phyloP scores from a whole-genome alignment of 148 eudicot genomes.

The Vaccinium vitisidaea region DNA sequence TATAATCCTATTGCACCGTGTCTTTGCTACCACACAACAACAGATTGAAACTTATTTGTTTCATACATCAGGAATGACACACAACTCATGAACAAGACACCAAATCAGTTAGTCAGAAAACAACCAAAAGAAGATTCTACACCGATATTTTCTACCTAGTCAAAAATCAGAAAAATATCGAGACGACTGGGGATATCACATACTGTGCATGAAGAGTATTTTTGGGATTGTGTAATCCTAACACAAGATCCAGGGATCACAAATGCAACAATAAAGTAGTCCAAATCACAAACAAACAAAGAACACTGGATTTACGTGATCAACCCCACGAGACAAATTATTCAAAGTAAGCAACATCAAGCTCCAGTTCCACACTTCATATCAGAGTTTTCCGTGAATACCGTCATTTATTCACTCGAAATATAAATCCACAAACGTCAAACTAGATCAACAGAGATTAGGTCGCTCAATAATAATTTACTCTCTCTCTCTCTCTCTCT shows the following conservation, averaged over 20 bases:
- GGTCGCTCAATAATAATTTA: not conserved
- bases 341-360: not conserved
- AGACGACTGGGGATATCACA: not conserved
- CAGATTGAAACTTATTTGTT: constrained; percentile 1
- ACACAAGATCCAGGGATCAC: not conserved
- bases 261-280: not conserved
- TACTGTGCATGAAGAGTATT: not conserved
- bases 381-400: not conserved
- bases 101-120: not conserved
- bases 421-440: not conserved
- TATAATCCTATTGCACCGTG: not conserved
- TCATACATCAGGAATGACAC: not conserved
- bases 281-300: not conserved
- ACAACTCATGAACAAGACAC: not conserved
- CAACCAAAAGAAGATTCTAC: not conserved
- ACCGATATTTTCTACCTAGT: not conserved
- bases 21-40: not conserved
- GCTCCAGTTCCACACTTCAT: not conserved
- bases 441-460: not conserved
- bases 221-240: not conserved
- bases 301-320: not conserved
- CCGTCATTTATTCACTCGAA: not conserved
- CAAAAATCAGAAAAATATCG: not conserved
- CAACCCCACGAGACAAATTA: not conserved
- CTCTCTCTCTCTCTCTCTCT: not conserved